These are phyloP conservation scores for Tephrocybe sp. DNA, from an alignment of 768 basidiomycete species.

Conservation along the genomic window DNA sequence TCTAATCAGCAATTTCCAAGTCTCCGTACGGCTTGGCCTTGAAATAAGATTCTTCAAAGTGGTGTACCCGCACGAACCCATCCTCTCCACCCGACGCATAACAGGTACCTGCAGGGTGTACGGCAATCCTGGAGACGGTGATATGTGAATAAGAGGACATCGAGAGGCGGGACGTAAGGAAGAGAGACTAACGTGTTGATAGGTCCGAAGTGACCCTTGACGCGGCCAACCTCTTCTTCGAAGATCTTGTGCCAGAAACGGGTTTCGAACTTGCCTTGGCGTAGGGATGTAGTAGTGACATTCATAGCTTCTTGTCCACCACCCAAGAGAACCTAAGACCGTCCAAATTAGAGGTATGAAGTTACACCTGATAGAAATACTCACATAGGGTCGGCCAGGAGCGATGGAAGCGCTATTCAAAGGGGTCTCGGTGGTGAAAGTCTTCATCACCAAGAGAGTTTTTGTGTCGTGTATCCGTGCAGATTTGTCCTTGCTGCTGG, in stretches of 20 bases:
- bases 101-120: constrained; percentile 82
- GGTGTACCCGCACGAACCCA: constrained; percentile 88
- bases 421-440: constrained; percentile 89
- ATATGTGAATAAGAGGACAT: constrained; percentile 1
- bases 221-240: constrained; percentile 95
- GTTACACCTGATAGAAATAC: constrained; percentile 16
- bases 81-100: constrained; percentile 98
- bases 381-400: constrained; percentile 79
- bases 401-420: constrained; percentile 91
- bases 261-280: constrained; percentile 97
- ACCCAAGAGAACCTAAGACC: constrained; percentile 76
- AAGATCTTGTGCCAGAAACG: constrained; percentile 97
- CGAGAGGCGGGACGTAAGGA: background rate
- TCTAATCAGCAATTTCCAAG: constrained; percentile 62
- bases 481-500: constrained; percentile 94
- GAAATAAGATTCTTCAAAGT: constrained; percentile 95
- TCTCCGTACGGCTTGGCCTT: constrained; percentile 89
- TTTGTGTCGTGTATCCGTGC: constrained; percentile 92
- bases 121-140: constrained; percentile 66
- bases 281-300: constrained; percentile 90
- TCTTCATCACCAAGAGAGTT: constrained; percentile 88
- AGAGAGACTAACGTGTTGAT: constrained; percentile 80
- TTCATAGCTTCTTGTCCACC: constrained; percentile 98
- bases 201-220: constrained; percentile 96
- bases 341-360: background rate